phyloP scores from a whole-genome alignment of 768 basidiomycete species.

The Leccinum subgranulosum region DNA sequence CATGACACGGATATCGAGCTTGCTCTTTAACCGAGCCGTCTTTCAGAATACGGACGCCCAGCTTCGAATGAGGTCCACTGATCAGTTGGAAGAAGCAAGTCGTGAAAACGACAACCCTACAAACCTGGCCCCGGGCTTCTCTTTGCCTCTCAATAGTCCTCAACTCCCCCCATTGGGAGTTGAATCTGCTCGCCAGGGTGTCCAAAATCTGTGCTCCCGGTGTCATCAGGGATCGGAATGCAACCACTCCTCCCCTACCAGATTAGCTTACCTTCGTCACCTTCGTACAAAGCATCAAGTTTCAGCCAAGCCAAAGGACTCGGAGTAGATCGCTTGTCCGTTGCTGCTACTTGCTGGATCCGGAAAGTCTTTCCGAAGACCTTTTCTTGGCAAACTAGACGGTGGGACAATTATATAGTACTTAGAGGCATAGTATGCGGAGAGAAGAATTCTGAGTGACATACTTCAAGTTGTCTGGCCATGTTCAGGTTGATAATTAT shows the following conservation, averaged over 20 bases:
- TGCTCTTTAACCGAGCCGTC: neutral
- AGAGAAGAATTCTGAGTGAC: neutral
- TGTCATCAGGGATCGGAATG: conserved; percentile 5
- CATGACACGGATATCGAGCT: neutral
- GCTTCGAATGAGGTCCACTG: neutral
- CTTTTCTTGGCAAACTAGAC: neutral
- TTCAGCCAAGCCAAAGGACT: neutral
- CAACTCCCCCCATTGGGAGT: neutral
- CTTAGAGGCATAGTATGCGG: neutral
- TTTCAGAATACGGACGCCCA: neutral
- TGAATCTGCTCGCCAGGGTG: neutral
- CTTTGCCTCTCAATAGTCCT: neutral
- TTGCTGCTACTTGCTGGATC: neutral
- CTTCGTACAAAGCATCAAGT: conserved; percentile 9
- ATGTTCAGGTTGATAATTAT: neutral
- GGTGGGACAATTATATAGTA: neutral
- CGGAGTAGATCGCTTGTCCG: conserved; percentile 2
- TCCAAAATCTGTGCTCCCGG: conserved; percentile 14
- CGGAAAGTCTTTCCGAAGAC: neutral
- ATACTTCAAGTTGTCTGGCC: neutral
- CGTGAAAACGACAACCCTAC: neutral
- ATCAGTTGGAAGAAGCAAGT: neutral
- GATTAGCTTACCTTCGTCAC: conserved; percentile 15
- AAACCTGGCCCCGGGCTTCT: neutral
- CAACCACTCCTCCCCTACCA: neutral